Evolutionary conservation across 2,329 filamentous ascomycete genomes (phyloP), one percentile per base, ranked within the genome.

Genomic region (Verticillium klebahnii): DNA sequence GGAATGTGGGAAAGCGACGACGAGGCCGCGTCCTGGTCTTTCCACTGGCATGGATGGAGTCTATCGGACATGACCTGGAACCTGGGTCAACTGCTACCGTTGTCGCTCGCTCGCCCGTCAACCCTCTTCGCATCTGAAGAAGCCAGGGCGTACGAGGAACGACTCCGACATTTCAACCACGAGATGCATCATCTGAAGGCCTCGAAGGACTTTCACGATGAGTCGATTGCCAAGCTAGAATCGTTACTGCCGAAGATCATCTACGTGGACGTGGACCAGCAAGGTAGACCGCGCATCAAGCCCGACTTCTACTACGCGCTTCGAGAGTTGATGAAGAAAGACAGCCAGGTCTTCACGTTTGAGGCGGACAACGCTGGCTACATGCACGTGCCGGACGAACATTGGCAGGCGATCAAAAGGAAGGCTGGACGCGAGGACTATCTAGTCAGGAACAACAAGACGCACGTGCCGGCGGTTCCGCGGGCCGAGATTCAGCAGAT

Each of bases 261-360:
- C 5, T 81, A 84, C 63, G 80, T 89, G 65, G 78, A 81, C 15
- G 77, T 80, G 8, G 76, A 82, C 61, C 72, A 76, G 37, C 72
- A 83, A 34, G 88, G 87, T 15, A 78, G 81, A 11, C 73, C 78
- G 0, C 74, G 82, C 25, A 82, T 91, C 17, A 75, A 83, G 0
- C 78, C 84, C 29, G 81, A 86, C 2, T 90, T 92, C 63, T 92
- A 86, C 83, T 78, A 85, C 61, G 89, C 88, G 0, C 71, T 92
- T 9, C 77, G 80, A 29, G 81, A 83, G 60, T 78, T 82, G 61
- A 81, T 90, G 57, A 75, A 75, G 23, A 71, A 75, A 1, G 83
- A 85, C 54, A 75, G 75, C 2, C 73, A 75, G 34, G 77, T 86
- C 45, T 69, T 85, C 40, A 80, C 75, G 3, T 67, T 85, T 3